Base-by-base conservation (phyloP, 805 yeast species). In the Citeromyces nyonsensis region DNA sequence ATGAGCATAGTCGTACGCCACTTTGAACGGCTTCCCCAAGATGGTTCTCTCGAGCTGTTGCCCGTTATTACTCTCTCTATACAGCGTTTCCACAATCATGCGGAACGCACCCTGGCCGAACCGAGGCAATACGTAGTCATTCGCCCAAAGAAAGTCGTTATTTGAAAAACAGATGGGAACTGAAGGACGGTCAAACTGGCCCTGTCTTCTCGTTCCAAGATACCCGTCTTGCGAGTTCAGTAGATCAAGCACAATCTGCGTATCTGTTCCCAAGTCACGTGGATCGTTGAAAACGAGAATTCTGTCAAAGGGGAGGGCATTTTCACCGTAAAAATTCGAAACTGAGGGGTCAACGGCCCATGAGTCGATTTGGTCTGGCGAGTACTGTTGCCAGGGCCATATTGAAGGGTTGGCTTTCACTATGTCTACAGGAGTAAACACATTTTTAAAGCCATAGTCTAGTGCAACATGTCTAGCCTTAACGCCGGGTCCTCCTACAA, bases 51-150 rank as follows among this genome's bases (percentile, higher is more conserved):
- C 56, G 38, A 85, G 52, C 3, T 51, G 48, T 5, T 41, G 33
- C 10, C 72, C 70, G n/a, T 53, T 54, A 36, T 78, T 73, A 34
- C 61, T 48, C 32, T 66, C 66, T 13, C 51, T 47, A 44, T 80
- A 81, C 29, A 84, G 51, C 4, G 68, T 55, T 44, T 80, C 78
- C 4, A 79, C 54, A 29, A 69, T 55, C 33, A 69, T 64, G 38
- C 88, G 61, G 44, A 81, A 77, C 2, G 88, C 93, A 15, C 96
- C 96, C 55, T 85, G 94, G 5, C 95, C 96, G 45, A 83, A 80
- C 35, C 96, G 63, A 14, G 94, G 83, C 34, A 76, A 54, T 10
- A 49, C 53, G 50, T 77, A 86, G 44, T 77, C 84, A 46, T 81
- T 85, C 11, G 95, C 82, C 94, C 95, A 86, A 24, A 79, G 45